These are phyloP conservation scores for Claviceps monticola DNA, from an alignment of 2,329 filamentous ascomycete species.

Conservation along the genomic window DNA sequence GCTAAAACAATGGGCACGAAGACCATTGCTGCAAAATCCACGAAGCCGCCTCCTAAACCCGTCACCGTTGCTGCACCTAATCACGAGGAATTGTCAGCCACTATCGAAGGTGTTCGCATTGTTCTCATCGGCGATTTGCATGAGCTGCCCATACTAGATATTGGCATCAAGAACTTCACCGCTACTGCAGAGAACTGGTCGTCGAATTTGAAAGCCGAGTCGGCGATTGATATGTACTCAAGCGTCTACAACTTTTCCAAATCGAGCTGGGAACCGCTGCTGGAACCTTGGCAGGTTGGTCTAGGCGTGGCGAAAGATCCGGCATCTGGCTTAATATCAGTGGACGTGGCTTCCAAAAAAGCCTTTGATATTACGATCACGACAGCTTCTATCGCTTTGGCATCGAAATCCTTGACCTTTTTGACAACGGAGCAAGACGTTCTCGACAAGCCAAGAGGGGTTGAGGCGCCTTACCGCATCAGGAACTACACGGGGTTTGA, in stretches of 20 bases:
- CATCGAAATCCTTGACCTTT: conserved; percentile 86
- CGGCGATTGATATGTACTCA: conserved; percentile 82
- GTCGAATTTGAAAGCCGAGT: conserved; percentile 70
- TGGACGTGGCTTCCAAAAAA: conserved; percentile 81
- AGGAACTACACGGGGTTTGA: conserved; percentile 94
- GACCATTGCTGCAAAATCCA: conserved; percentile 19
- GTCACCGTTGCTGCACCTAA: conserved; percentile 8
- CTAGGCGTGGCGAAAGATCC: conserved; percentile 73
- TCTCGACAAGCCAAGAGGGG: conserved; percentile 79
- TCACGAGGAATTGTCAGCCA: conserved; percentile 70
- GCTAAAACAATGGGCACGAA: conserved; percentile 27
- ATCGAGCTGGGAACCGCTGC: conserved; percentile 90
- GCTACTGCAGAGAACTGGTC: conserved; percentile 86
- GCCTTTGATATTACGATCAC: conserved; percentile 86
- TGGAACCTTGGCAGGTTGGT: conserved; percentile 94
- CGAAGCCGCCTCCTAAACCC: conserved; percentile 10
- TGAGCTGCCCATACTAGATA: conserved; percentile 86
- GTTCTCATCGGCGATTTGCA: conserved; percentile 93
- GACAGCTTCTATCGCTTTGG: conserved; percentile 82
- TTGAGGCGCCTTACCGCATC: conserved; percentile 84
- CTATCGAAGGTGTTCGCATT: conserved; percentile 76
- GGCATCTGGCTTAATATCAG: conserved; percentile 59
- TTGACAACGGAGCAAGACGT: conserved; percentile 75
- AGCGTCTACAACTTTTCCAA: conserved; percentile 99
- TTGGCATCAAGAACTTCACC: conserved; percentile 82